Evolutionary conservation across 352 stramenopile species (phyloP).

Genomic region (Phytophthora colocasiae): DNA sequence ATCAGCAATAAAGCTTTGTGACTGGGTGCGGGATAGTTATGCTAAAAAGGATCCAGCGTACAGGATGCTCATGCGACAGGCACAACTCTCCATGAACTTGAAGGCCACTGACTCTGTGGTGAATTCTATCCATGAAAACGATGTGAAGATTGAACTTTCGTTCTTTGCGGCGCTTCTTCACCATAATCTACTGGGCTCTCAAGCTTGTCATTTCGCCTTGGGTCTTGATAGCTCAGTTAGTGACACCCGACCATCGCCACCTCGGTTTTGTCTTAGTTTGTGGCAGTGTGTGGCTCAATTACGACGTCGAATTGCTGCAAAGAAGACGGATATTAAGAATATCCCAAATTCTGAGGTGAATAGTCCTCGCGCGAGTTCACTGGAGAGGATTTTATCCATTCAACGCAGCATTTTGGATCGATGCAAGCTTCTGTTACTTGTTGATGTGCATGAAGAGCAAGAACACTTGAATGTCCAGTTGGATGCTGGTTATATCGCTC

Average conservation of each 20-base stretch:
- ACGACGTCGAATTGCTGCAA: slow-evolving; percentile 41
- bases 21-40: slow-evolving; percentile 64
- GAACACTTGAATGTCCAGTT: slow-evolving; percentile 36
- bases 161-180: slow-evolving; percentile 69
- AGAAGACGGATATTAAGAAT: slow-evolving; percentile 60
- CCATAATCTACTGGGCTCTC: slow-evolving; percentile 43
- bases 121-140: slow-evolving; percentile 33
- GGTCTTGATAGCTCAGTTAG: not conserved
- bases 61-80: slow-evolving; percentile 68
- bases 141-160: slow-evolving; percentile 52
- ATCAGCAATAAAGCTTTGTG: slow-evolving; percentile 40
- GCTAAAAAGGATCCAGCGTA: slow-evolving; percentile 63
- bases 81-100: slow-evolving; percentile 30
- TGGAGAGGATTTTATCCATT: slow-evolving; percentile 27
- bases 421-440: slow-evolving; percentile 49
- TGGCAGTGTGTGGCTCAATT: slow-evolving; percentile 71
- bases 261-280: slow-evolving; percentile 35
- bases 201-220: slow-evolving; percentile 46
- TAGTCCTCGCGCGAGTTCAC: not conserved
- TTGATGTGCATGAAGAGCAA: slow-evolving; percentile 41
- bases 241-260: slow-evolving; percentile 15
- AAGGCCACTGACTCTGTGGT: slow-evolving; percentile 17
- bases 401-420: slow-evolving; percentile 49
- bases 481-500: slow-evolving; percentile 44
- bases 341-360: not conserved